Conservation (phyloP, 805 yeast genomes). For the Alloascoidea hylecoeti region DNA sequence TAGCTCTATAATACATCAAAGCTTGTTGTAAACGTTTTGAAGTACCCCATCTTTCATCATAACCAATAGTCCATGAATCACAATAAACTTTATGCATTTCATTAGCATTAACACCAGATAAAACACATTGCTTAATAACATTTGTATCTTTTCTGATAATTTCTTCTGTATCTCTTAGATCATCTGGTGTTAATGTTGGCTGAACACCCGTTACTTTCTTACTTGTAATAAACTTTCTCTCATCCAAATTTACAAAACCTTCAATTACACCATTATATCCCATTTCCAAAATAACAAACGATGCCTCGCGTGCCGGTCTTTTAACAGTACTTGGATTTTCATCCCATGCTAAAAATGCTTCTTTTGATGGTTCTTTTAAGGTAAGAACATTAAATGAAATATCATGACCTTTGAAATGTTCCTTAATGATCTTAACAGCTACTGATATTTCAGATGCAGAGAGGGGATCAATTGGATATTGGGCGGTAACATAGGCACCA, state of each 20-base stretch:
- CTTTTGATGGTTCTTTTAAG: constrained; percentile 57
- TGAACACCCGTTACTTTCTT: constrained; percentile 45
- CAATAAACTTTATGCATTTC: constrained; percentile 47
- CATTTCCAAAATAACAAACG: constrained; percentile 43
- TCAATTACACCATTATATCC: constrained; percentile 55
- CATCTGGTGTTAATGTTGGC: constrained; percentile 63
- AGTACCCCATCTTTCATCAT: constrained; percentile 70
- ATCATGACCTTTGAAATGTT: constrained; percentile 25
- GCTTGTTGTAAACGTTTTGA: constrained; percentile 69
- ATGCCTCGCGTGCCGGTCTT: constrained; percentile 52
- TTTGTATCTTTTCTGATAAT: constrained; percentile 56
- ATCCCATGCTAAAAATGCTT: constrained; percentile 52
- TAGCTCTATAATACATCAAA: constrained; percentile 59
- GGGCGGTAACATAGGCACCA: background rate
- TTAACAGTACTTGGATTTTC: constrained; percentile 22
- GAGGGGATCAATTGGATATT: constrained; percentile 60
- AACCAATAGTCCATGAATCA: constrained; percentile 62
- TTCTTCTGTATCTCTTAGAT: constrained; percentile 46
- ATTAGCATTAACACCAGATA: constrained; percentile 50
- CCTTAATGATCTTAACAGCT: constrained; percentile 36
- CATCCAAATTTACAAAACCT: constrained; percentile 48
- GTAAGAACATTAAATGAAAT: constrained; percentile 57
- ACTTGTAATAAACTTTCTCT: constrained; percentile 30
- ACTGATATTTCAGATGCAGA: constrained; percentile 46
- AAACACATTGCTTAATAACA: constrained; percentile 59